phyloP scores from a whole-genome alignment of 345 rosid genomes.

The Citrus maxima region DNA sequence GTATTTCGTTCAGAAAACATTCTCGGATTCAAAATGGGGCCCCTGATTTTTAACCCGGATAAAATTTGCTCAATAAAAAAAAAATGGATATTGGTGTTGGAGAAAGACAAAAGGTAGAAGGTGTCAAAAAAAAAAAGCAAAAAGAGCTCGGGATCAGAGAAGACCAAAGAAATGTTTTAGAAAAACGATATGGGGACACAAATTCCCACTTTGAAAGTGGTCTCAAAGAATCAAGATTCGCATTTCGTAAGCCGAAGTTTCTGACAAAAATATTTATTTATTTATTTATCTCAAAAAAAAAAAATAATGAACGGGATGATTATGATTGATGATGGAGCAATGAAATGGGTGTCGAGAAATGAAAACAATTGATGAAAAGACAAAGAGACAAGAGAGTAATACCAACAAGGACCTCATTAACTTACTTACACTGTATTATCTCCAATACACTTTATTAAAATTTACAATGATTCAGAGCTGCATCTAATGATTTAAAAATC shows the following conservation, averaged over 20 bases:
- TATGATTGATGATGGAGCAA: neutral
- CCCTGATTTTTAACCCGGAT: neutral
- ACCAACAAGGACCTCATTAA: no score
- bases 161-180: conserved; percentile 15
- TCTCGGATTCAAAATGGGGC: neutral
- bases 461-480: no score
- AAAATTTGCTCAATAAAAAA: no score
- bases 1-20: neutral
- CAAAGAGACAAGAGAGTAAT: conserved; percentile 18
- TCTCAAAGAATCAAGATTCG: conserved; percentile 2
- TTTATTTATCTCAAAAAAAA: neutral
- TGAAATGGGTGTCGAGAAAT: neutral
- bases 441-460: no score
- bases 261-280: conserved; percentile 19
- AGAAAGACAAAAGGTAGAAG: conserved; percentile 35
- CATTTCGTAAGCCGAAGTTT: conserved; percentile 28
- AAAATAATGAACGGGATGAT: no score
- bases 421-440: no score
- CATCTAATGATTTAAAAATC: no score
- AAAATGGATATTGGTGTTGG: conserved; percentile 12
- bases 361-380: neutral
- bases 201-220: conserved; percentile 18
- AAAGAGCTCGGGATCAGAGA: conserved; percentile 49
- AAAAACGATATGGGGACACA: conserved; percentile 22
- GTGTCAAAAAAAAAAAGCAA: neutral